Percentiles rank a stretch among this genome's conserved stretches.
Evolutionary conservation across 2,329 filamentous ascomycete genomes (phyloP).

Genomic region (Apiospora phragmitis): DNA sequence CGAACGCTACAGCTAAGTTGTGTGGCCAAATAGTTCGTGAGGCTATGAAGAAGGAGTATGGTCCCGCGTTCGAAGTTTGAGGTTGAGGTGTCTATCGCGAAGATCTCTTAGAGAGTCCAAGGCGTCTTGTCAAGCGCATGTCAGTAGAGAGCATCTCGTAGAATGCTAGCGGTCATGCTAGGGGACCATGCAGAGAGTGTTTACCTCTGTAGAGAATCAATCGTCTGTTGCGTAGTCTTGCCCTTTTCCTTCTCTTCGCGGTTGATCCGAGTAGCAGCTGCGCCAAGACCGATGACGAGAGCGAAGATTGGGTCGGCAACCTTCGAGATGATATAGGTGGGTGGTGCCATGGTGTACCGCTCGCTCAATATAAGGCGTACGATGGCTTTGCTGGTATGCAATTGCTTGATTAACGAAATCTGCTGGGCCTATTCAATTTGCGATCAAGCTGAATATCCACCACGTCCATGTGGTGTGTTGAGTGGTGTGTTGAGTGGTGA

Average conservation of each 20-base stretch:
- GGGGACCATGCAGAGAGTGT: background rate
- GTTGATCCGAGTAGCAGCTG: constrained; percentile 57
- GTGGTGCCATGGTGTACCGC: constrained; percentile 45
- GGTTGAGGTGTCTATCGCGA: constrained; percentile 9
- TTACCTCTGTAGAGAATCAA: constrained; percentile 48
- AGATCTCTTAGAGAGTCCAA: constrained; percentile 6
- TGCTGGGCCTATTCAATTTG: background rate
- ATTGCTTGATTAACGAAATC: background rate
- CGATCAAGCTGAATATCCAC: background rate
- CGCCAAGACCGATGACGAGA: constrained; percentile 55
- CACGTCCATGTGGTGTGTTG: background rate
- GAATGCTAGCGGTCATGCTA: background rate
- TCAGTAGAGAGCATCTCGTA: background rate
- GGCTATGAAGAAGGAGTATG: constrained; percentile 70
- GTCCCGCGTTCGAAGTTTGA: constrained; percentile 46
- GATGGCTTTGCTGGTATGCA: too few species aligned
- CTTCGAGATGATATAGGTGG: constrained; percentile 61
- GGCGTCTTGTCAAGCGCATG: background rate
- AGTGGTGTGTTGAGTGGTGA: background rate
- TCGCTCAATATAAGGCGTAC: background rate
- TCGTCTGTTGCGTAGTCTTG: constrained; percentile 49
- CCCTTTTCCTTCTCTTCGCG: constrained; percentile 62
- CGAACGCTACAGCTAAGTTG: constrained; percentile 68
- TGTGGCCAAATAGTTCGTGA: constrained; percentile 70
- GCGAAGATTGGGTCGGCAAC: constrained; percentile 61